Base-by-base conservation (phyloP, 1,139 yeast genomes). In the Taiozyma sp. region DNA sequence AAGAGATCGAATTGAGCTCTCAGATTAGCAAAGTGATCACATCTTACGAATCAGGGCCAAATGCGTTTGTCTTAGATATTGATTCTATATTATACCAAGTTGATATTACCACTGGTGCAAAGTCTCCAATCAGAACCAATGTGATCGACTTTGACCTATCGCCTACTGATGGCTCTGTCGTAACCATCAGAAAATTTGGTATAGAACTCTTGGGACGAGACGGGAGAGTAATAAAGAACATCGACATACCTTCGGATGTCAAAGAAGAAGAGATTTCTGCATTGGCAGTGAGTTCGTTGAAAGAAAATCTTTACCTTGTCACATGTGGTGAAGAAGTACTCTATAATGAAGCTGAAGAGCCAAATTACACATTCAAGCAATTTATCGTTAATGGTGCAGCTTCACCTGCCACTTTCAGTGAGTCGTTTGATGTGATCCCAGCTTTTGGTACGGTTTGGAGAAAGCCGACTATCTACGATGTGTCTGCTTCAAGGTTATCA, bases 401-500 rank as follows among this genome's bases (percentile, higher is more conserved):
- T 46, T 51, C 30, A 46, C 41, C 41, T 19, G 24, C 41, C 41
- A 41, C 28, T 46, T 68, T 63, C 53, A 60, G 57, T 32, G 77
- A 74, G 54, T 66, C 81, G 0, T 77, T 61, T 48, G 82, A 84
- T 51, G 73, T 81, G 4, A 79, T 85, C 2, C 80, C 82, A 8
- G 80, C 90, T 1, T 84, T 75, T 64, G 86, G 86, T 0, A 71
- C 78, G 1, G 69, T 74, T 1, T 70, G 74, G 45, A 71, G 93
- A 57, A 63, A 65, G 42, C 75, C 81, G 2, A 66, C 75, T 12
- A 78, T 79, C 61, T 86, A 84, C 58, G 57, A 73, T 1, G 66
- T 70, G 4, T 51, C 61, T 0, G 62, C 87, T 19, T 59, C 66
- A 32, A 65, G 73, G 36, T 80, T 92, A 81, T 65, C 75, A 12